Percentiles rank a stretch among this genome's conserved stretches.
Evolutionary conservation across 192 early-diverging fungal genomes (phyloP).

Genomic region (Linnemannia schmuckeri): DNA sequence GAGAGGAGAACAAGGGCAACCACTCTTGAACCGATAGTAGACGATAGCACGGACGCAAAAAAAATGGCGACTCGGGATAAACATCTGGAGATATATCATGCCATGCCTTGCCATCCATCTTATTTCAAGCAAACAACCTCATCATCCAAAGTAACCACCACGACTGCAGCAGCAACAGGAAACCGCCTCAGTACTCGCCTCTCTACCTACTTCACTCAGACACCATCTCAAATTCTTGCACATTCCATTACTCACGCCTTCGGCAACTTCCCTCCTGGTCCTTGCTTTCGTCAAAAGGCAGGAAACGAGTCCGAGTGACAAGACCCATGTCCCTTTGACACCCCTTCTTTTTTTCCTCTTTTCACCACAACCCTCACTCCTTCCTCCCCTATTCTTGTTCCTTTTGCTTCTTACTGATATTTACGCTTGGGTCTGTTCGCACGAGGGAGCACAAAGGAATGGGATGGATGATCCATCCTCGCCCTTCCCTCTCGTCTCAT

Average conservation of each 20-base stretch:
- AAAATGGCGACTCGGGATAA: neutral
- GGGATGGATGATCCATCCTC: neutral
- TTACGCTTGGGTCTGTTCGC: slow-evolving; percentile 6
- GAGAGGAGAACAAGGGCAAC: neutral
- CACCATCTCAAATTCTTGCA: neutral
- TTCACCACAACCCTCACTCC: neutral
- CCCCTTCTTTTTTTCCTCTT: neutral
- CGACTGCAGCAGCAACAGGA: neutral
- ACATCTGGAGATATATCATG: neutral
- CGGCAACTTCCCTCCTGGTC: neutral
- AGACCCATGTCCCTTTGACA: neutral
- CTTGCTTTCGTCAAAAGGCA: neutral
- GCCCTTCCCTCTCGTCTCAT: neutral
- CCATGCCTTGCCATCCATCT: neutral
- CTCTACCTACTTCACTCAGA: neutral
- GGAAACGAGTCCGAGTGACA: slow-evolving; percentile 5
- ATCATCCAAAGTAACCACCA: neutral
- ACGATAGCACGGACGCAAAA: slow-evolving; percentile 4
- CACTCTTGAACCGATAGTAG: neutral
- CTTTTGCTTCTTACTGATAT: neutral
- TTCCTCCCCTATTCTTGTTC: neutral
- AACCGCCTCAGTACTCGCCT: neutral
- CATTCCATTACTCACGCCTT: neutral
- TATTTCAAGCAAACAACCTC: neutral
- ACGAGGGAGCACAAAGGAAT: slow-evolving; percentile 7